These are phyloP conservation scores for Dictyostelium purpureum DNA, from an alignment of 78 protist species.

Conservation along the genomic window DNA sequence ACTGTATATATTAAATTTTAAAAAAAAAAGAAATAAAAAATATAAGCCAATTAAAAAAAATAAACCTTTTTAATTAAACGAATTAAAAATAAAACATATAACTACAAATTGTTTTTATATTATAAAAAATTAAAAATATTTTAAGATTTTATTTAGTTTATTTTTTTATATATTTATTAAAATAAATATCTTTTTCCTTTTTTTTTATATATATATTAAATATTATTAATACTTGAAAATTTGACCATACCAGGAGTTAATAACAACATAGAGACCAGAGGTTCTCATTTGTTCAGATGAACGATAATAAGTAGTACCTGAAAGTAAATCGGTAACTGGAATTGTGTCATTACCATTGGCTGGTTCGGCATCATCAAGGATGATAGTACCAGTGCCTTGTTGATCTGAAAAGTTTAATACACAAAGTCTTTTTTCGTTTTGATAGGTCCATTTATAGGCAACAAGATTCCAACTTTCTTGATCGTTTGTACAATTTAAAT, in stretches of 20 bases:
- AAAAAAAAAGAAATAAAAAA: not conserved
- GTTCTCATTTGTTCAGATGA: slow-evolving; percentile 70
- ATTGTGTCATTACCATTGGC: slow-evolving; percentile 82
- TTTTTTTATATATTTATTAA: too few relatives aligned
- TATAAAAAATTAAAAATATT: too few relatives aligned
- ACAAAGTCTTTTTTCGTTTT: slow-evolving; percentile 80
- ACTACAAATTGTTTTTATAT: too few relatives aligned
- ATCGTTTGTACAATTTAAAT: slow-evolving; percentile 1
- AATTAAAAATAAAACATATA: not conserved
- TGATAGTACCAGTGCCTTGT: slow-evolving; percentile 63
- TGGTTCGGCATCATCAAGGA: slow-evolving; percentile 71
- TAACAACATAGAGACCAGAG: slow-evolving; percentile 80
- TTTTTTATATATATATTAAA: too few relatives aligned
- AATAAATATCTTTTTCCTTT: too few relatives aligned
- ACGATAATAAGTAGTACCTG: slow-evolving; percentile 64
- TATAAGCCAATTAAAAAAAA: not conserved
- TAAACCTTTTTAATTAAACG: not conserved
- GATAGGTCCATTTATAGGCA: slow-evolving; percentile 84
- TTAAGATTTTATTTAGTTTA: not conserved
- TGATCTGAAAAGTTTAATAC: slow-evolving; percentile 83
- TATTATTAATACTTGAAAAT: slow-evolving; percentile 77
- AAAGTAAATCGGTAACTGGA: slow-evolving; percentile 80
- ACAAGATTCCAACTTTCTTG: slow-evolving; percentile 51
- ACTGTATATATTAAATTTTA: too few relatives aligned
- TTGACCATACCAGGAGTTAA: slow-evolving; percentile 87